Evolutionary conservation across 371 early-diverging fungal species (phyloP), one percentile per base, ranked within the genome.

Genomic region (Actinomortierella ambigua): DNA sequence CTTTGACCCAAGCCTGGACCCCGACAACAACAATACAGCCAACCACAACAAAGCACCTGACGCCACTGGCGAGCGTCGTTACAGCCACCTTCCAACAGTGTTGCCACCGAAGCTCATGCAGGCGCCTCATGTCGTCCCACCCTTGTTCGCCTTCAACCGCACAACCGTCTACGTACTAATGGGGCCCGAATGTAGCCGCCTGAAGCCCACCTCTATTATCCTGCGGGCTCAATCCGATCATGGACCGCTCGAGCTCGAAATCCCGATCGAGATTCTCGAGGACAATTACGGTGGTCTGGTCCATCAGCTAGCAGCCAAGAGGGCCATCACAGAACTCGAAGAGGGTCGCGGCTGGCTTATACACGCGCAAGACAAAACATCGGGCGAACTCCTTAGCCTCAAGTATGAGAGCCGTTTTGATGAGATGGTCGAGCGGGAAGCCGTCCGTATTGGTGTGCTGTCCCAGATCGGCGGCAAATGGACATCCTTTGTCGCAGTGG

Each of bases 251-350:
- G 62, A 77, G 47, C 62, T 82, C 42, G 55, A 61, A 28, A 55
- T 82, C 22, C 78, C 78, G 28, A 57, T 83, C n/a, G 63, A 77
- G 50, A 50, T 57, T 15, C 66, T 76, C 20, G 63, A 62, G 56
- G 50, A 46, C 3, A n/a, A n/a, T 34, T 23, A 53, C 6, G 66
- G 71, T 1, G 61, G 46, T 51, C 40, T 63, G 13, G 53, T 83
- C 26, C 83, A 83, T 64, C 75, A 77, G 46, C 61, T 83, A 20
- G 83, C 82, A 2, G 77, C 81, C 42, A 71, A 75, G 29, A 79
- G 69, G 53, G 63, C 82, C 14, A 77, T 80, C 24, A 63, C 68
- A n/a, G 83, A 83, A 48, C 44, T 80, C 17, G 78, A 77, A 27
- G 70, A 79, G 23, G 65, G 52, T 39, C 63, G 63, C 23, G 63